These are phyloP conservation scores for Scutellaria barbata DNA, from an alignment of 257 asterid species.

Conservation along the genomic window DNA sequence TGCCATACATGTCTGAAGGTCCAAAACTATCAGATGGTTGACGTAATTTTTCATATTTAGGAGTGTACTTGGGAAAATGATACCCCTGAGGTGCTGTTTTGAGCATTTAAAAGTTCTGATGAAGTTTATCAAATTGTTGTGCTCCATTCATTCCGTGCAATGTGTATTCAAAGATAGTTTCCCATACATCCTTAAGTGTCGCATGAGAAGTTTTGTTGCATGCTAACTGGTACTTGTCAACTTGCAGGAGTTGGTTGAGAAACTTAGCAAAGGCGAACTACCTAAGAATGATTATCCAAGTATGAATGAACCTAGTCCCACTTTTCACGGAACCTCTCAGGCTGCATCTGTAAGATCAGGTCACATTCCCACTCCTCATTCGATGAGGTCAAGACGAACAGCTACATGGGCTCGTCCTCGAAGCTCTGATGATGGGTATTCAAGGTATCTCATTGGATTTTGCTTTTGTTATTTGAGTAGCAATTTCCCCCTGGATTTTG, in stretches of 20 bases:
- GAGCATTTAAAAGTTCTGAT: background rate
- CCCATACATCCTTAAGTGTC: background rate
- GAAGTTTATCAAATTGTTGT: background rate
- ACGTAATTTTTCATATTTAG: background rate
- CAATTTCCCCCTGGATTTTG: constrained; percentile 2
- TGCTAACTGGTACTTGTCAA: constrained; percentile 26
- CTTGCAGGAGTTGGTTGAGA: constrained; percentile 87
- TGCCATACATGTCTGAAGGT: background rate
- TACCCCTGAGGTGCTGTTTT: background rate
- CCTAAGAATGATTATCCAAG: constrained; percentile 90
- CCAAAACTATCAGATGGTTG: constrained; percentile 7
- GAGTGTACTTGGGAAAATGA: constrained; percentile 5
- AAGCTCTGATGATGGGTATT: constrained; percentile 95
- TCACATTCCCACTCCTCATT: constrained; percentile 75
- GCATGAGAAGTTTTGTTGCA: constrained; percentile 21
- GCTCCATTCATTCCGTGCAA: background rate
- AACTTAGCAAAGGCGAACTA: constrained; percentile 81
- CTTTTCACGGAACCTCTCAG: constrained; percentile 69
- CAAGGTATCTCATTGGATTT: constrained; percentile 60
- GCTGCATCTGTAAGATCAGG: constrained; percentile 56
- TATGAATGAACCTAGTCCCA: constrained; percentile 96
- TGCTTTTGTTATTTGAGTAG: constrained; percentile 22
- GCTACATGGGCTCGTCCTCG: constrained; percentile 99
- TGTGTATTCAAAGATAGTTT: background rate
- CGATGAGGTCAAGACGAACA: constrained; percentile 92